Evolutionary conservation across 768 basidiomycete species (phyloP).

Genomic region (Hortiboletus campestris): DNA sequence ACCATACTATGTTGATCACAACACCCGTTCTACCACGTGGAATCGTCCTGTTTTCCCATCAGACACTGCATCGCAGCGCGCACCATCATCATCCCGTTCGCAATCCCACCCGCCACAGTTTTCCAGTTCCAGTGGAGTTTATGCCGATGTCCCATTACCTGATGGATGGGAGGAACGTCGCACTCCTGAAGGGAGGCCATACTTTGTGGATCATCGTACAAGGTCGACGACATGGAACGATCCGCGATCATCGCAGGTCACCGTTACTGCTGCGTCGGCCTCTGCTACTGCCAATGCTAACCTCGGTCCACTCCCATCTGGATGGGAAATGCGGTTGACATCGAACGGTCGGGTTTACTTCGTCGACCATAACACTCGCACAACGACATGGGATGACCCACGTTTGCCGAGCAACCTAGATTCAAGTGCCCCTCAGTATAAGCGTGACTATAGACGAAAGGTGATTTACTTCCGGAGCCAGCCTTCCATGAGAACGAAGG

Average conservation of each 20-base stretch:
- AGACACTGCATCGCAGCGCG: slow-evolving; percentile 23
- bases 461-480: slow-evolving; percentile 92
- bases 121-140: slow-evolving; percentile 31
- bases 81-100: slow-evolving; percentile 12
- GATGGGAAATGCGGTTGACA: slow-evolving; percentile 95
- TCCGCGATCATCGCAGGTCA: slow-evolving; percentile 59
- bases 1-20: slow-evolving; percentile 87
- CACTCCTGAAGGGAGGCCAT: slow-evolving; percentile 81
- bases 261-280: slow-evolving; percentile 43
- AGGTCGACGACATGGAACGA: slow-evolving; percentile 92
- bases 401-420: slow-evolving; percentile 79
- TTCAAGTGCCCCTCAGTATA: slow-evolving; percentile 91
- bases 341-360: slow-evolving; percentile 85
- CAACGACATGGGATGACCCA: slow-evolving; percentile 93
- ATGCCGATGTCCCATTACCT: slow-evolving; percentile 71
- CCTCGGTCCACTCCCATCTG: slow-evolving; percentile 82
- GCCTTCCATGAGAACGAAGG: slow-evolving; percentile 72
- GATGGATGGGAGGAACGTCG: slow-evolving; percentile 91
- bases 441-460: slow-evolving; percentile 89
- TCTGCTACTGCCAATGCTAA: slow-evolving; percentile 50
- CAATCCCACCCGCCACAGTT: slow-evolving; percentile 27
- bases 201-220: slow-evolving; percentile 75
- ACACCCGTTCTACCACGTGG: slow-evolving; percentile 80
- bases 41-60: slow-evolving; percentile 42
- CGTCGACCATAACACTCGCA: slow-evolving; percentile 87